Conservation (phyloP, 1,284 basidiomycete genomes). For the Bjerkandera adusta region DNA sequence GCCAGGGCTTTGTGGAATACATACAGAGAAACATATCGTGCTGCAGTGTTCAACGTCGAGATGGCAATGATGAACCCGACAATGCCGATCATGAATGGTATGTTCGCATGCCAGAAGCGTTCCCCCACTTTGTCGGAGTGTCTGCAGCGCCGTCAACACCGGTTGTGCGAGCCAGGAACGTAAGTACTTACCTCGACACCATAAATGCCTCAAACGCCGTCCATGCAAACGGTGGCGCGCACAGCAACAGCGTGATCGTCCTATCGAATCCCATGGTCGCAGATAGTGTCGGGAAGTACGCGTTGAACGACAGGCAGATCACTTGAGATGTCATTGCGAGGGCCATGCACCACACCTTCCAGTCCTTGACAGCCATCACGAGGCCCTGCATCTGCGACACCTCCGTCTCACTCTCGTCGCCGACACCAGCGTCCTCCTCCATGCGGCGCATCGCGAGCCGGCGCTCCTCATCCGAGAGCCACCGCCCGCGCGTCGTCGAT, state of each 20-base stretch:
- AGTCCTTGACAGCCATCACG: constrained; percentile 60
- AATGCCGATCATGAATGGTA: constrained; percentile 58
- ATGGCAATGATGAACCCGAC: constrained; percentile 76
- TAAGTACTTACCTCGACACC: constrained; percentile 42
- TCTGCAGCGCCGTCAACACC: constrained; percentile 31
- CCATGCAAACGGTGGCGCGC: constrained; percentile 77
- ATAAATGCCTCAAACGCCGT: constrained; percentile 53
- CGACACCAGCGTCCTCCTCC: constrained; percentile 63
- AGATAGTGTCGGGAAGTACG: constrained; percentile 68
- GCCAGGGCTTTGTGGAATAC: constrained; percentile 20
- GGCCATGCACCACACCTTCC: constrained; percentile 73
- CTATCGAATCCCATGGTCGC: constrained; percentile 67
- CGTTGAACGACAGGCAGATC: constrained; percentile 70
- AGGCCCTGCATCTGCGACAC: constrained; percentile 41
- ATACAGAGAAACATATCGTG: constrained; percentile 73
- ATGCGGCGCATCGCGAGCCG: constrained; percentile 71
- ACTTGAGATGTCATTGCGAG: constrained; percentile 47
- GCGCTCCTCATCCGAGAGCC: constrained; percentile 61
- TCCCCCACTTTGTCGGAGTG: constrained; percentile 72
- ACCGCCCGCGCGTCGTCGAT: constrained; percentile 41
- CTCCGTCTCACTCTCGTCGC: constrained; percentile 40
- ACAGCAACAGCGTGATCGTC: constrained; percentile 68
- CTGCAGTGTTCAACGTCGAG: constrained; percentile 61
- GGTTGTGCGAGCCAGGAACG: constrained; percentile 13
- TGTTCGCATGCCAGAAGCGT: constrained; percentile 61